These are phyloP conservation scores for Talaromyces albobiverticillius DNA, from an alignment of 2,329 filamentous ascomycete genomes.

Conservation along the genomic window DNA sequence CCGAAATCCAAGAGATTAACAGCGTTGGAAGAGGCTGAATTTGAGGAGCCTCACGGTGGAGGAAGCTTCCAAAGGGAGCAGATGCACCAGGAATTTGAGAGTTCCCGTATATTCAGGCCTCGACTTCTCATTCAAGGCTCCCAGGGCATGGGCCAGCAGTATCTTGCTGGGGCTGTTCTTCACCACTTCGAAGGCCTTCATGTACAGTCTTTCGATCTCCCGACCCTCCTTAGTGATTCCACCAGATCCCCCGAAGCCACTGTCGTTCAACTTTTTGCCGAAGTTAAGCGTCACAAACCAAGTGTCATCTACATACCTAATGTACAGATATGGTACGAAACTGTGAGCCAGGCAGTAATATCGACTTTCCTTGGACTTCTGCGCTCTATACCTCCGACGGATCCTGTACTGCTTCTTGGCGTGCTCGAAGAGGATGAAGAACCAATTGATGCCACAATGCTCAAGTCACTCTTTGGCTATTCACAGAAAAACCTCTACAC, in stretches of 20 bases:
- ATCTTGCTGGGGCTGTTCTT: conserved; percentile 78
- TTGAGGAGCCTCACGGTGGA: conserved; percentile 76
- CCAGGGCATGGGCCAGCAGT: conserved; percentile 89
- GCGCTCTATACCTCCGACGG: conserved; percentile 78
- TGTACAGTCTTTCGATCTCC: conserved; percentile 90
- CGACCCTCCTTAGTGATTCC: conserved; percentile 79
- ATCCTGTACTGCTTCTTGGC: conserved; percentile 84
- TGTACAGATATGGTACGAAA: conserved; percentile 81
- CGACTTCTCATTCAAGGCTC: conserved; percentile 78
- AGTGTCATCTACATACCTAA: conserved; percentile 94
- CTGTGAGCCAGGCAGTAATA: conserved; percentile 62
- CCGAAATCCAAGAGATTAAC: conserved; percentile 84
- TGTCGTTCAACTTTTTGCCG: conserved; percentile 84
- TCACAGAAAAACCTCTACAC: conserved; percentile 74
- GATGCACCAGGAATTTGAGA: conserved; percentile 76
- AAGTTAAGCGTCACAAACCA: conserved; percentile 90
- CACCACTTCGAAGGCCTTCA: conserved; percentile 92
- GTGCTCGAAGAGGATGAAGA: conserved; percentile 70
- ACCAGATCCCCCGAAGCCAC: conserved; percentile 80
- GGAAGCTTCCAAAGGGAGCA: conserved; percentile 82
- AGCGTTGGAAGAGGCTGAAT: conserved; percentile 91
- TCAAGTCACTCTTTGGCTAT: conserved; percentile 80
- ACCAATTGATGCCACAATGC: conserved; percentile 60
- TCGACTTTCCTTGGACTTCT: conserved; percentile 82
- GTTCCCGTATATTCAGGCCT: conserved; percentile 81